These are phyloP conservation scores for Pseudogymnoascus sp. DNA, from an alignment of 2,329 filamentous ascomycete genomes.

Conservation along the genomic window DNA sequence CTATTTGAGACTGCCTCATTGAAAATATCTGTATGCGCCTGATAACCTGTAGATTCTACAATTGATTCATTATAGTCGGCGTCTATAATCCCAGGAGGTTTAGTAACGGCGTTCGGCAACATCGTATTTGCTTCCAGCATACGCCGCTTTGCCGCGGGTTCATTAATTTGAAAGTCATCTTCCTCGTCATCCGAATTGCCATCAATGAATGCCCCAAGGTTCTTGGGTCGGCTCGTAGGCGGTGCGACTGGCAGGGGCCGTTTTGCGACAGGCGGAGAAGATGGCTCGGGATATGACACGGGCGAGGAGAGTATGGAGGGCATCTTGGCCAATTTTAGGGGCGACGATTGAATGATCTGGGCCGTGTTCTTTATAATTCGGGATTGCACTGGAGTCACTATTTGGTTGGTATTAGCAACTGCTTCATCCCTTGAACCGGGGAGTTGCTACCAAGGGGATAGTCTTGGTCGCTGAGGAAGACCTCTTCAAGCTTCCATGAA, in stretches of 20 bases:
- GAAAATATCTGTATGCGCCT: neutral
- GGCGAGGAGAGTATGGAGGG: conserved; percentile 51
- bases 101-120: neutral
- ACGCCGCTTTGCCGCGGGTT: conserved; percentile 37
- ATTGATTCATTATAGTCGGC: neutral
- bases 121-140: conserved; percentile 31
- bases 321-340: conserved; percentile 38
- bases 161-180: conserved; percentile 18
- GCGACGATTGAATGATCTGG: conserved; percentile 31
- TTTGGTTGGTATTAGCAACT: conserved; percentile 16
- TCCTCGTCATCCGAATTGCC: conserved; percentile 31
- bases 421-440: neutral
- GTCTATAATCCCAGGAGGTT: neutral
- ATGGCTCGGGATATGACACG: conserved; percentile 32
- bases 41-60: neutral
- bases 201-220: conserved; percentile 36
- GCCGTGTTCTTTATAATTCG: conserved; percentile 9
- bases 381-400: conserved; percentile 22
- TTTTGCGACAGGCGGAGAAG: conserved; percentile 23
- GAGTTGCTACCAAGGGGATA: conserved; percentile 23
- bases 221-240: conserved; percentile 29
- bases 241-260: conserved; percentile 30
- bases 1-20: neutral
- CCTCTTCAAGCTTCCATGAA: conserved; percentile 38
- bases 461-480: conserved; percentile 43